Conservation (phyloP, 371 early-diverging fungal genomes). For the Mortierella sp. region DNA sequence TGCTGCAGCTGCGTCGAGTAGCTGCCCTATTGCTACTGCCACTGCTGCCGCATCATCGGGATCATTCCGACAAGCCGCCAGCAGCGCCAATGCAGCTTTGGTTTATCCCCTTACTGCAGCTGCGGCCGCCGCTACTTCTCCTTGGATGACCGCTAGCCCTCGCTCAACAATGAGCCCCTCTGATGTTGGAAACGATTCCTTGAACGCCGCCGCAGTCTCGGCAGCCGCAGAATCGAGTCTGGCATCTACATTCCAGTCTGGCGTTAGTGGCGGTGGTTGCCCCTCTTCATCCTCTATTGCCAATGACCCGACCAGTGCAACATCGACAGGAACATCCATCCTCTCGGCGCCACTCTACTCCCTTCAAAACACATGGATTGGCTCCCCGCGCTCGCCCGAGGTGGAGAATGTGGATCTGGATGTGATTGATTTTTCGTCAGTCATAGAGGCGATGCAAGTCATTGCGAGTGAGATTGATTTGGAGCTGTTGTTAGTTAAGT, state of each 20-base stretch:
- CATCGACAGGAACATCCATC: conserved; percentile 14
- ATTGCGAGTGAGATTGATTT: conserved; percentile 55
- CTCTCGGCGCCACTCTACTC: conserved; percentile 22
- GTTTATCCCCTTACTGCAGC: not conserved
- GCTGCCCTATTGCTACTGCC: not conserved
- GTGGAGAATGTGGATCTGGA: conserved; percentile 48
- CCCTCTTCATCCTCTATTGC: not conserved
- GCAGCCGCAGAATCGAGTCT: conserved; percentile 33
- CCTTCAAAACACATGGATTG: conserved; percentile 30
- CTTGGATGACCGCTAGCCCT: conserved; percentile 43
- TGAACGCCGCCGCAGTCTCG: conserved; percentile 34
- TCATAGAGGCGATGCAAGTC: conserved; percentile 58
- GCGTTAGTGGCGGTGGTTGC: not conserved
- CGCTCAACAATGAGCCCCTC: conserved; percentile 26
- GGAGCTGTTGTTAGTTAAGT: conserved; percentile 48
- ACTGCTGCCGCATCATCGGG: not conserved
- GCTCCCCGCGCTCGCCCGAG: conserved; percentile 42
- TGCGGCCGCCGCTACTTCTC: conserved; percentile 16
- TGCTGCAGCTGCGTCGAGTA: not conserved
- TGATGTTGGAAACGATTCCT: conserved; percentile 20
- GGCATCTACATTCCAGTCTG: conserved; percentile 17
- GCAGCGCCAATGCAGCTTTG: not conserved
- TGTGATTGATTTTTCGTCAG: conserved; percentile 51
- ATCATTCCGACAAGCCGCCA: not conserved
- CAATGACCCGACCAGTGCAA: conserved; percentile 14